Conservation (phyloP, 148 eudicot species). For the Arctostaphylos glauca region DNA sequence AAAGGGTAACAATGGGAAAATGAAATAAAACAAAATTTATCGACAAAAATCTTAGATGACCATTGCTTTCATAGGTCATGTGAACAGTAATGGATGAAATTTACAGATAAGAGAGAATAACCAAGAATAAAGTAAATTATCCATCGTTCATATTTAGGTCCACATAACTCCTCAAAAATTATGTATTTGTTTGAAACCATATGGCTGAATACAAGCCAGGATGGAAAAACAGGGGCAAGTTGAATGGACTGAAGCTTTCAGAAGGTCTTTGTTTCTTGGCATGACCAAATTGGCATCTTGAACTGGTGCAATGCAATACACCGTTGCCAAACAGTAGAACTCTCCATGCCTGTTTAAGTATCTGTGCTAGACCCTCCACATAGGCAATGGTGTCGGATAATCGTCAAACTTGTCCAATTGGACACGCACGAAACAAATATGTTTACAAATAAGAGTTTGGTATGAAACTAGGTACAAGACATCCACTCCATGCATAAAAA, state of each 20-base stretch:
- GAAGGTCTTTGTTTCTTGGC: neutral
- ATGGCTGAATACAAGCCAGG: neutral
- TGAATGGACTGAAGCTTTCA: neutral
- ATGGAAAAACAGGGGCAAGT: neutral
- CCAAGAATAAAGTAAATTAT: neutral
- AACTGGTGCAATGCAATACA: neutral
- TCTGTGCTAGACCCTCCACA: neutral
- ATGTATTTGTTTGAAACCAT: neutral
- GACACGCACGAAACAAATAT: neutral
- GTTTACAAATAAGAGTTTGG: neutral
- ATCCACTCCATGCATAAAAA: neutral
- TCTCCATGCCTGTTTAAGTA: neutral
- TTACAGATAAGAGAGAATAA: neutral
- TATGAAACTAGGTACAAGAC: neutral
- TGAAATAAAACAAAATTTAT: neutral
- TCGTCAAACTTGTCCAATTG: neutral
- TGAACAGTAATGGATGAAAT: neutral
- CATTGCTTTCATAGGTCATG: neutral
- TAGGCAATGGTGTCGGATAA: neutral
- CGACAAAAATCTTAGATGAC: neutral
- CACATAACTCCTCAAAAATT: neutral
- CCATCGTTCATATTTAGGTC: neutral
- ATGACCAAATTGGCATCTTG: constrained; percentile 7
- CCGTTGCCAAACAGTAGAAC: neutral
- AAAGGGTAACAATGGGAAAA: neutral